Base-by-base conservation (phyloP, 257 asterid genomes). In the Primulina huaijiensis region DNA sequence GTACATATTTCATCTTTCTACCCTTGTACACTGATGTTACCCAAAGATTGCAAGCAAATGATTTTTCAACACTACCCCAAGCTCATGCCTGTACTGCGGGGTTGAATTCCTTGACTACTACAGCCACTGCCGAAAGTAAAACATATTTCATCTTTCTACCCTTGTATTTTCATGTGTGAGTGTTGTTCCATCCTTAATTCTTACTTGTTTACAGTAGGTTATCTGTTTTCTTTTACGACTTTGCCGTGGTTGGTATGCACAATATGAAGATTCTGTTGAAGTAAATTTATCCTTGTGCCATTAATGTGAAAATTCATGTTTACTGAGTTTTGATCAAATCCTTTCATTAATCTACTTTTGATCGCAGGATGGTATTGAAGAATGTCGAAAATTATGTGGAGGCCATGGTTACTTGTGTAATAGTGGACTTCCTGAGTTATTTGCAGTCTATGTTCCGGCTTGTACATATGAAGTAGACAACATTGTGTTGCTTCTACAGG, bases 21-120 rank as follows among this genome's bases (percentile, higher is more conserved):
- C n/a, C n/a, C n/a, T n/a, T n/a, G n/a, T n/a, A 94, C 89, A 83
- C 72, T 34, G 99, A 94, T 84, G 99, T 94, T 61, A 86, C 87
- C 30, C 83, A 81, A 83, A 88, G 90, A 75, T 79, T 94, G 81
- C 88, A 86, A 77, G 89, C 88, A 75, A 84, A 79, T 75, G 97
- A 94, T 81, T 94, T 84, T 80, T 85, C 98, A 56, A 94, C 97
- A 59, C 79, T 94, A 92, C 97, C 98, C 6, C 98, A 94, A 81
- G 97, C 77, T 70, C 99, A 94, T 81, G 97, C 99, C 68, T 94
- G 99, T 82, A 94, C 99, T 60, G 99, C 99, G n/a, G 99, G 99
- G 75, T 82, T 94, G 90, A 94, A 94, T 85, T 94, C 99, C 71
- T 80, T 94, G 84, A 94, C 99, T 31, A 94, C 99, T 62, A 55